phyloP scores from a whole-genome alignment of 306 rosid genomes.

The Fragaria ananassa region DNA sequence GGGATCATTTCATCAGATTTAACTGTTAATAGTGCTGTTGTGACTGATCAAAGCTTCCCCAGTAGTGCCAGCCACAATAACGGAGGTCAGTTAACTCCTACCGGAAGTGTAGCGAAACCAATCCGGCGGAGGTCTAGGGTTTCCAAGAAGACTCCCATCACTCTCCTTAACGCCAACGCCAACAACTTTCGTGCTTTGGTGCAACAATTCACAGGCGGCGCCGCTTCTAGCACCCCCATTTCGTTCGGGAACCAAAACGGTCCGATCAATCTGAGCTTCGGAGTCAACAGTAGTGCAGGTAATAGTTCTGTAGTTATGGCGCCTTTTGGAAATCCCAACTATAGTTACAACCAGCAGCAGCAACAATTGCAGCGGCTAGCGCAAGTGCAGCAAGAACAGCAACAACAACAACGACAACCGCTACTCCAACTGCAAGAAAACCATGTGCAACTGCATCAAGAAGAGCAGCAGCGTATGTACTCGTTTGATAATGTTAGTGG shows the following conservation, averaged over 20 bases:
- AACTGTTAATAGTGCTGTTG: not conserved
- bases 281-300: conserved; percentile 24
- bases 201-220: conserved; percentile 80
- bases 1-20: conserved; percentile 2
- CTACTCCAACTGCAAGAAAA: not conserved
- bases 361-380: conserved; percentile 27
- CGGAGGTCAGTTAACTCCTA: conserved; percentile 28
- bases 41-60: conserved; percentile 13
- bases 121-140: conserved; percentile 57
- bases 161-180: conserved; percentile 66
- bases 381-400: conserved; percentile 18
- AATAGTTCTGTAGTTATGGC: conserved; percentile 2
- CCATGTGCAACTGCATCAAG: conserved; percentile 2
- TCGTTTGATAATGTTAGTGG: not conserved
- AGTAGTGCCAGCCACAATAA: conserved; percentile 18
- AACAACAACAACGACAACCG: conserved; percentile 5
- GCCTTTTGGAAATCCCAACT: conserved; percentile 5
- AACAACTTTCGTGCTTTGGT: conserved; percentile 70
- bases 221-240: conserved; percentile 27
- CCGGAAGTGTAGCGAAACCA: conserved; percentile 37
- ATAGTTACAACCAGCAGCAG: conserved; percentile 12
- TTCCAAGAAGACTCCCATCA: conserved; percentile 63
- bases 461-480: conserved; percentile 18
- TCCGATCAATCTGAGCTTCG: conserved; percentile 65
- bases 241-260: conserved; percentile 54